These are phyloP conservation scores for Rhodomyrtus psidioides DNA, from an alignment of 441 rosid genomes.

Conservation along the genomic window DNA sequence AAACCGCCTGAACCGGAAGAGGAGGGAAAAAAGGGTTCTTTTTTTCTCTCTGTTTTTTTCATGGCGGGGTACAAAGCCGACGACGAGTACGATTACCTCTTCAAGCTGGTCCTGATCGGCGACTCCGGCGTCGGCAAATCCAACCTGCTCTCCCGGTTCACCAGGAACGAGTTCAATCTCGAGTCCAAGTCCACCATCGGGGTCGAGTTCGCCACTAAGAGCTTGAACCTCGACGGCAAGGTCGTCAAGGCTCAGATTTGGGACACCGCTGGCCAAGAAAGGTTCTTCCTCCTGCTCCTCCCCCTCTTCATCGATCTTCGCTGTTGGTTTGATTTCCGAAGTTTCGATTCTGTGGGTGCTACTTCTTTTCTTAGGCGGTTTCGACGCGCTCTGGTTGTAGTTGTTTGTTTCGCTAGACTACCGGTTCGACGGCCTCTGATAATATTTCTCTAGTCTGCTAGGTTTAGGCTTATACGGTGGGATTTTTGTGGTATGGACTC, in stretches of 20 bases:
- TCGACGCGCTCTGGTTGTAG: not conserved
- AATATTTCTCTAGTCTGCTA: not conserved
- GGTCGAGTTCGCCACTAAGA: constrained; percentile 54
- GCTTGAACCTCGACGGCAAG: constrained; percentile 32
- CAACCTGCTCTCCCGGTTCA: constrained; percentile 44
- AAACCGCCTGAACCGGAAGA: too few relatives aligned
- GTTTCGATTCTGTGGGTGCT: not conserved
- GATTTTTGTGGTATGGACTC: not conserved
- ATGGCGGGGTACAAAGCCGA: constrained; percentile 43
- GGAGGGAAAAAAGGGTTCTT: not conserved
- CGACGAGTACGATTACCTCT: constrained; percentile 52
- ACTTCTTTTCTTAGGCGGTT: not conserved
- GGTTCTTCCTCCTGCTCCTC: constrained; percentile 7
- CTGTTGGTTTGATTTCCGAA: not conserved
- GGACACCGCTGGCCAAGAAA: constrained; percentile 71
- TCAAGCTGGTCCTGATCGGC: constrained; percentile 56
- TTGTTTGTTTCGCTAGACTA: not conserved
- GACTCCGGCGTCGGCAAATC: constrained; percentile 60
- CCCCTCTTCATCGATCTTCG: not conserved
- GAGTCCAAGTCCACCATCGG: constrained; percentile 70
- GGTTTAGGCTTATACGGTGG: not conserved
- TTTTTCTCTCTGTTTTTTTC: not conserved
- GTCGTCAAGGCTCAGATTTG: constrained; percentile 67
- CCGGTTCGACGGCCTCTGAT: not conserved
- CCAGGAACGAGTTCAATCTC: constrained; percentile 49